phyloP scores from a whole-genome alignment of 495 filamentous ascomycete species.

The Penicillium goetzii region DNA sequence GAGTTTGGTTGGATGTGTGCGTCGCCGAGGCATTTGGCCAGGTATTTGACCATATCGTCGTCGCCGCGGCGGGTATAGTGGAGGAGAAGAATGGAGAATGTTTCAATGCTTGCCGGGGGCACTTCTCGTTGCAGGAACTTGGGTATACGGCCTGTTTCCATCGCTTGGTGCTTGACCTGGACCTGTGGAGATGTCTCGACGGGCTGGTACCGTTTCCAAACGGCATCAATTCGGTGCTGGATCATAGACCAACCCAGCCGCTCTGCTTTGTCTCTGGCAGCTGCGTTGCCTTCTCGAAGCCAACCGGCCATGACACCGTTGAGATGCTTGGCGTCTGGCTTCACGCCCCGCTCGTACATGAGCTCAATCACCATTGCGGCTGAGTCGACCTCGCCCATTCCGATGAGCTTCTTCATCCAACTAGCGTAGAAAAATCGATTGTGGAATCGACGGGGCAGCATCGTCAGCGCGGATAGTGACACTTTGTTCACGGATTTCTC shows the following conservation, averaged over 20 bases:
- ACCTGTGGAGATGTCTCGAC: conserved; percentile 23
- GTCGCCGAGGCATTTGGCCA: conserved; percentile 59
- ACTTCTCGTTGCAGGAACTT: conserved; percentile 46
- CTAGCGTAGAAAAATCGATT: conserved; percentile 82
- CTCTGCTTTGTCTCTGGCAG: conserved; percentile 64
- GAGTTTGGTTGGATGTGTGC: conserved; percentile 67
- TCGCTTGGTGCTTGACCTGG: conserved; percentile 27
- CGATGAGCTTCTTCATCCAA: conserved; percentile 80
- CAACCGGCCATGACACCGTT: conserved; percentile 78
- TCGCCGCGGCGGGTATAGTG: conserved; percentile 67
- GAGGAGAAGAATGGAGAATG: conserved; percentile 73
- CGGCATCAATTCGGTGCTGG: conserved; percentile 61
- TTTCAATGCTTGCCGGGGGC: conserved; percentile 71
- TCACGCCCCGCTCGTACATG: conserved; percentile 67
- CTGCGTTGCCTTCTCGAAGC: conserved; percentile 61
- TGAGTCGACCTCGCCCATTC: conserved; percentile 68
- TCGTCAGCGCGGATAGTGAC: conserved; percentile 52
- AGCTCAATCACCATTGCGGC: conserved; percentile 68
- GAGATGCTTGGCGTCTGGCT: conserved; percentile 67
- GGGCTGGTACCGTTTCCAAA: conserved; percentile 46
- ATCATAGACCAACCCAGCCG: conserved; percentile 79
- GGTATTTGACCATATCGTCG: conserved; percentile 55
- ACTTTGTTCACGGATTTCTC: conserved; percentile 54
- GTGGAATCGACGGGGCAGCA: conserved; percentile 63
- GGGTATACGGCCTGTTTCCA: conserved; percentile 32